Evolutionary conservation across 306 rosid species (phyloP).

Genomic region (Lathyrus oleraceus): DNA sequence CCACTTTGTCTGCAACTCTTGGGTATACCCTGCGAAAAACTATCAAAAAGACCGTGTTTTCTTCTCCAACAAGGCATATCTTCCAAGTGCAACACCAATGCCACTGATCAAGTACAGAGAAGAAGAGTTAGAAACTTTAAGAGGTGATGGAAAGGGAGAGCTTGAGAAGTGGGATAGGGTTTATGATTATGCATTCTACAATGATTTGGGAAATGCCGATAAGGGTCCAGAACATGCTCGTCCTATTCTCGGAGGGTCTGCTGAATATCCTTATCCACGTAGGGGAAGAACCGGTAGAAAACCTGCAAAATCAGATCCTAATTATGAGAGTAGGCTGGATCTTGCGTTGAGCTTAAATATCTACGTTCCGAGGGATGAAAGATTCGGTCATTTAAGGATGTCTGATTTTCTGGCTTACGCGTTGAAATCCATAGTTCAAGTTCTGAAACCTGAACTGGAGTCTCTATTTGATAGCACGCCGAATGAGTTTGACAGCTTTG

Average conservation of each 20-base stretch:
- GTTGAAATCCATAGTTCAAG: slow-evolving; percentile 67
- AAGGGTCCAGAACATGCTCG: slow-evolving; percentile 49
- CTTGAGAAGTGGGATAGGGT: slow-evolving; percentile 77
- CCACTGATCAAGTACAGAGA: slow-evolving; percentile 56
- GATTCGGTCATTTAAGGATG: slow-evolving; percentile 73
- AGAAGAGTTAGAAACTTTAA: slow-evolving; percentile 61
- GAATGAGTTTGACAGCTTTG: slow-evolving; percentile 65
- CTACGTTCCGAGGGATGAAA: slow-evolving; percentile 85
- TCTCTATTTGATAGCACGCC: slow-evolving; percentile 52
- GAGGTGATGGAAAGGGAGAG: slow-evolving; percentile 68
- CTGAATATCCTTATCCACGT: slow-evolving; percentile 75
- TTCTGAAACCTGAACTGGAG: slow-evolving; percentile 62
- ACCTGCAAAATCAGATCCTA: slow-evolving; percentile 55
- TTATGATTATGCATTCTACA: slow-evolving; percentile 72
- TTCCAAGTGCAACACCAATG: slow-evolving; percentile 65
- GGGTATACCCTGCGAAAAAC: slow-evolving; percentile 69
- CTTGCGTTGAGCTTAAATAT: slow-evolving; percentile 53
- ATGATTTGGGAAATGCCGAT: slow-evolving; percentile 68
- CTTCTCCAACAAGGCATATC: slow-evolving; percentile 85
- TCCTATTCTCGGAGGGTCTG: slow-evolving; percentile 73
- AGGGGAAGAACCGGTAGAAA: slow-evolving; percentile 82
- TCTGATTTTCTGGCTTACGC: slow-evolving; percentile 78
- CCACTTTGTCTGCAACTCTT: slow-evolving; percentile 80
- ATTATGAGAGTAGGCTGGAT: slow-evolving; percentile 56
- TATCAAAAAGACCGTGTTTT: slow-evolving; percentile 65